Evolutionary conservation across 106 monocot genomes (phyloP), one percentile per base, ranked within the genome.

Genomic region (Amphibolis antarctica): DNA sequence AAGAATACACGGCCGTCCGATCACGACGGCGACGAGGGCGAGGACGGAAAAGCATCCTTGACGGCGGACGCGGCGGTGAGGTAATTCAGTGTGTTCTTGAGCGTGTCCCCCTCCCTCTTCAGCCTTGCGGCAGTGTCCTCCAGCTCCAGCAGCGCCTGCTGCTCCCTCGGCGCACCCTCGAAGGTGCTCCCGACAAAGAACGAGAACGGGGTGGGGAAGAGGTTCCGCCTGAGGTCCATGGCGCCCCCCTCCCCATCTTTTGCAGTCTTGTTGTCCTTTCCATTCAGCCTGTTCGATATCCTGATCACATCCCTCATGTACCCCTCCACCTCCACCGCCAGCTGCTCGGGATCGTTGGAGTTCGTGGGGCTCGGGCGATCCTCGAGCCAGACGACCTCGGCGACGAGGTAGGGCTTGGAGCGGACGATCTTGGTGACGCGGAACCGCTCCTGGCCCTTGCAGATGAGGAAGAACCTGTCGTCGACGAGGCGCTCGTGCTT

Each of bases 371-470:
- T 71, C 4, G 93, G 93, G 25, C 88, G 80, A 67, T 93, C 93
- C 74, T 93, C 93, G 15, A 93, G 74, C 88, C 85, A 93, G 68
- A 63, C 22, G 28, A 93, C 93, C 57, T 77, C 75, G 22, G 85
- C 93, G 24, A 93, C 83, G 30, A 93, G 77, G 78, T 88, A 93
- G 54, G 93, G 93, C 53, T 78, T 80, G 20, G 85, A 74, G 20
- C 88, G 75, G 23, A 70, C 52, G 68, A 93, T 44, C 42, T 68
- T 45, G 55, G 74, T 61, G 42, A 93, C 83, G 58, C 88, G 77
- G 77, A 93, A 93, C 26, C 93, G 75, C 80, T 93, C 85, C 81
- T 93, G 88, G 29, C 93, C 93, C 69, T 93, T 93, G 81, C 88
- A 88, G 69, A 93, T 85, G 69, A 93, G 77, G 69, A 93, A 93